A percentile compares a stretch with the other conserved stretches of the same genome.
Evolutionary conservation across 75 land plant species (phyloP).

Genomic region (Cupressus sempervirens): DNA sequence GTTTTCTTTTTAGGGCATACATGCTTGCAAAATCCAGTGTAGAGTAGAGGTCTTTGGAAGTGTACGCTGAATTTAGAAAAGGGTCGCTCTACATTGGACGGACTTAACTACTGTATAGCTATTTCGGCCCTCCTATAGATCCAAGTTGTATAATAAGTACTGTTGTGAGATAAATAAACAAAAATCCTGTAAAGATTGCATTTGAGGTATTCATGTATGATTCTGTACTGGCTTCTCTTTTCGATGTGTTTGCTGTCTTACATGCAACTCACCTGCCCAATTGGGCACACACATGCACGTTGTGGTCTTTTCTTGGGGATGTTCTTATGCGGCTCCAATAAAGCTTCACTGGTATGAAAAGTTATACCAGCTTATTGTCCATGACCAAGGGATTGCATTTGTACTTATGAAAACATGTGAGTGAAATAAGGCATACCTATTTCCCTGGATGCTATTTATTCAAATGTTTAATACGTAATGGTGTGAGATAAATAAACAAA

Average conservation of each 20-base stretch:
- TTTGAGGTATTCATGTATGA: background rate
- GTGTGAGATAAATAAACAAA: background rate
- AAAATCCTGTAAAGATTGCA: background rate
- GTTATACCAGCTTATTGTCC: background rate
- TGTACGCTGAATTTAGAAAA: background rate
- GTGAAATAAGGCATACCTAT: background rate
- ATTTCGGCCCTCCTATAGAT: background rate
- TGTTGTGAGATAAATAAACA: background rate
- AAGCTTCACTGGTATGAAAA: background rate
- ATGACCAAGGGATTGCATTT: background rate
- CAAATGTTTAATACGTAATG: background rate
- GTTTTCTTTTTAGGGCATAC: background rate
- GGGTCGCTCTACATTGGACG: background rate
- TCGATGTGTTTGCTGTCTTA: background rate
- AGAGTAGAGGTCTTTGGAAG: background rate
- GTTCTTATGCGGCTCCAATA: background rate
- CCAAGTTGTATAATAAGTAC: background rate
- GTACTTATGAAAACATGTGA: background rate
- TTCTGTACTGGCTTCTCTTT: background rate
- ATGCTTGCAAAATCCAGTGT: constrained; percentile 6
- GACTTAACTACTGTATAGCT: background rate
- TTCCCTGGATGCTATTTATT: background rate
- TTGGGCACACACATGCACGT: background rate
- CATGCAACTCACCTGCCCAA: background rate
- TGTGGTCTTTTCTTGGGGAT: background rate